Conservation (phyloP, 2,329 filamentous ascomycete species). For the Paraphoma sp. region DNA sequence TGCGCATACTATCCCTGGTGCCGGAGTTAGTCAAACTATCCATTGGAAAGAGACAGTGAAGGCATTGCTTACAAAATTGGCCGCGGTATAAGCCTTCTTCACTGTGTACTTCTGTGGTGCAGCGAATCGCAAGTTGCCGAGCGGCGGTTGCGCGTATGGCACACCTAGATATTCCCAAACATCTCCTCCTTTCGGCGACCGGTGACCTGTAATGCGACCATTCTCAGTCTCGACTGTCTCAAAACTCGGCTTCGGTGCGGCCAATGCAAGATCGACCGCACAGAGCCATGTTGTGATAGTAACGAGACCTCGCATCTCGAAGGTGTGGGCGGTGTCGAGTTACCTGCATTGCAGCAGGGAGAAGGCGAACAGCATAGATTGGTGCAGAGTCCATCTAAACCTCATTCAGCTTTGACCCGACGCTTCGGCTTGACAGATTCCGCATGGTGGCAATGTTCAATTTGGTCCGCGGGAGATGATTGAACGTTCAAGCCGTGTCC, state of each 20-base stretch:
- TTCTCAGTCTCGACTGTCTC: constrained; percentile 26
- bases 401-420: background rate
- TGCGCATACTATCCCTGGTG: constrained; percentile 17
- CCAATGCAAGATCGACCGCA: constrained; percentile 1
- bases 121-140: constrained; percentile 39
- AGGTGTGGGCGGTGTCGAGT: background rate
- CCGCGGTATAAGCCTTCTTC: constrained; percentile 12
- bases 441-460: background rate
- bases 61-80: constrained; percentile 13
- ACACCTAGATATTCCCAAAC: constrained; percentile 45
- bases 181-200: constrained; percentile 13
- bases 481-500: too few species aligned
- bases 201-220: constrained; percentile 31
- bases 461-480: background rate
- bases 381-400: background rate
- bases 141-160: constrained; percentile 41
- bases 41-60: background rate
- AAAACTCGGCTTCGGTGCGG: constrained; percentile 17
- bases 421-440: background rate
- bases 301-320: constrained; percentile 9
- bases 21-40: background rate
- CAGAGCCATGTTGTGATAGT: constrained; percentile 2
- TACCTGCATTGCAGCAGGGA: background rate
- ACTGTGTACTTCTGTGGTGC: constrained; percentile 24
- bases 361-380: background rate